These are phyloP conservation scores for Phytophthora pistaciae DNA, from an alignment of 352 stramenopile species.

Conservation along the genomic window DNA sequence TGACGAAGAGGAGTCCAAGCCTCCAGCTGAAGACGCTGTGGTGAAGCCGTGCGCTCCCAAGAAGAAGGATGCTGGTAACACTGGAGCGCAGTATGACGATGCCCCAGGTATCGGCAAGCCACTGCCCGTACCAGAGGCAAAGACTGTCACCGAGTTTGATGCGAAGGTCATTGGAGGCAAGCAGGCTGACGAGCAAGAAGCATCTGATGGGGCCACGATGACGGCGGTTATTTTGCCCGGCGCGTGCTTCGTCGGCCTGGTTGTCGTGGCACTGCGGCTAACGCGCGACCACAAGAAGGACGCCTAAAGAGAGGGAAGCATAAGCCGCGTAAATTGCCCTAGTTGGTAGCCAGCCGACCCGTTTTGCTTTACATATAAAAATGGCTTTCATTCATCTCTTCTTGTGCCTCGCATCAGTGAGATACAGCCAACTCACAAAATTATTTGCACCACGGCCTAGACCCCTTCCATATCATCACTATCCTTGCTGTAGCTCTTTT, in stretches of 20 bases:
- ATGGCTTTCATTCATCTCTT: constrained; percentile 16
- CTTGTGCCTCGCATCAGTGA: constrained; percentile 11
- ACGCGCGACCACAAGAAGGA: constrained; percentile 83
- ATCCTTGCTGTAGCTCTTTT: constrained; percentile 52
- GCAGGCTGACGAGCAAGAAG: constrained; percentile 29
- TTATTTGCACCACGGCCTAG: constrained; percentile 23
- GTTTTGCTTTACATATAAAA: constrained; percentile 22
- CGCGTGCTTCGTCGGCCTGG: constrained; percentile 59
- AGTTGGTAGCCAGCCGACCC: not conserved
- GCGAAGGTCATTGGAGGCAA: constrained; percentile 53
- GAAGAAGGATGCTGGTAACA: constrained; percentile 51
- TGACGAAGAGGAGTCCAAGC: constrained; percentile 48
- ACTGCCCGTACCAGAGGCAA: constrained; percentile 34
- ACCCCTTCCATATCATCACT: constrained; percentile 61
- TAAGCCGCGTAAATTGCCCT: constrained; percentile 17
- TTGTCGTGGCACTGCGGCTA: constrained; percentile 61
- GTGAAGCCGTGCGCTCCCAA: constrained; percentile 81
- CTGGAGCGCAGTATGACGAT: constrained; percentile 55
- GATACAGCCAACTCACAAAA: constrained; percentile 28
- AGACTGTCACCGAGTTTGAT: constrained; percentile 46
- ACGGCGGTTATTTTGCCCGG: constrained; percentile 60
- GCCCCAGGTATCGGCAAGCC: constrained; percentile 71
- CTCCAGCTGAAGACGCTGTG: constrained; percentile 40
- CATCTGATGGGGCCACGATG: constrained; percentile 16
- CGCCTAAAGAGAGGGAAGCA: constrained; percentile 39